These are phyloP conservation scores for Lentinus polychrous DNA, from an alignment of 1,284 basidiomycete genomes.

Conservation along the genomic window DNA sequence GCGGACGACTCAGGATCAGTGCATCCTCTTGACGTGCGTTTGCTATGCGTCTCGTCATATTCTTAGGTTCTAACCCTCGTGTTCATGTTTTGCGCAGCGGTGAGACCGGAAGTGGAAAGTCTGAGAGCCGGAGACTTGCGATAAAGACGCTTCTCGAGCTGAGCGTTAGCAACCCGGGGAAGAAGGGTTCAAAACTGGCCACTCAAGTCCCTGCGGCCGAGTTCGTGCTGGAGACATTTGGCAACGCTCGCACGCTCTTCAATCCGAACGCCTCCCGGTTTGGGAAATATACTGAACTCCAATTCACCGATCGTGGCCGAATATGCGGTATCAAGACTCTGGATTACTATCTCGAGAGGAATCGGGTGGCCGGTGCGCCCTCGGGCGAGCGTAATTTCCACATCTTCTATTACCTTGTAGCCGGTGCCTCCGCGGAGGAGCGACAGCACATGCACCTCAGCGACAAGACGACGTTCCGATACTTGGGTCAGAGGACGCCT, in stretches of 20 bases:
- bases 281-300: slow-evolving; percentile 91
- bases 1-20: slow-evolving; percentile 90
- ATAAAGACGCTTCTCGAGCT: slow-evolving; percentile 89
- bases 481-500: slow-evolving; percentile 64
- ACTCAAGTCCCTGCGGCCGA: slow-evolving; percentile 87
- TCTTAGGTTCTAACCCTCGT: slow-evolving; percentile 1
- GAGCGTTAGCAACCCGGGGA: slow-evolving; percentile 83
- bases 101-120: slow-evolving; percentile 91
- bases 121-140: slow-evolving; percentile 83
- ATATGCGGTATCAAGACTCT: slow-evolving; percentile 90
- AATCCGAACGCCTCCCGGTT: slow-evolving; percentile 90
- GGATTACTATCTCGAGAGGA: slow-evolving; percentile 94
- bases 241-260: slow-evolving; percentile 83
- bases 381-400: slow-evolving; percentile 94
- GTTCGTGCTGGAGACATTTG: slow-evolving; percentile 93
- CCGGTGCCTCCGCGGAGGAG: slow-evolving; percentile 86
- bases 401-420: slow-evolving; percentile 92
- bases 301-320: slow-evolving; percentile 87
- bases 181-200: slow-evolving; percentile 88
- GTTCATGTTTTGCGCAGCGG: slow-evolving; percentile 48
- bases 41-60: slow-evolving; percentile 7
- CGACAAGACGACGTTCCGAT: slow-evolving; percentile 76
- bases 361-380: slow-evolving; percentile 73
- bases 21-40: slow-evolving; percentile 75
- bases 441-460: slow-evolving; percentile 78